Evolutionary conservation across 1,284 basidiomycete genomes (phyloP).

Genomic region (Ganoderma leucocontextum): DNA sequence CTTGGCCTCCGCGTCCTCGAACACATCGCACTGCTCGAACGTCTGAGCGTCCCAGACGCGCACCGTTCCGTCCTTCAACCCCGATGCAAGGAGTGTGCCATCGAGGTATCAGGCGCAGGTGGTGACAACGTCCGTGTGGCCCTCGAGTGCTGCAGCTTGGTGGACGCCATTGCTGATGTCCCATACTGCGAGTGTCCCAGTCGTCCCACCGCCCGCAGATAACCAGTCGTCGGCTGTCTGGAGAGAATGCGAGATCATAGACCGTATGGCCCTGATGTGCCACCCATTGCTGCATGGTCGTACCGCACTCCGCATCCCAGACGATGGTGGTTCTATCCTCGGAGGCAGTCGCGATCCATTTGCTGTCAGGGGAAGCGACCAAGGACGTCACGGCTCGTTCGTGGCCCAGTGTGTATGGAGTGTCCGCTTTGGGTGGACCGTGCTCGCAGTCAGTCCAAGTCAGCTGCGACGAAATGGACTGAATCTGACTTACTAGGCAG

Average conservation of each 20-base stretch:
- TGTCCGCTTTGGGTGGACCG: neutral
- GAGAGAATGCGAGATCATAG: neutral
- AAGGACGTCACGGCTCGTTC: neutral
- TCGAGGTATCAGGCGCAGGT: conserved; percentile 2
- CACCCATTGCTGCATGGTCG: neutral
- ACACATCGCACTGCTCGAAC: neutral
- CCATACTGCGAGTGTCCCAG: neutral
- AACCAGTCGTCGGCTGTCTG: neutral
- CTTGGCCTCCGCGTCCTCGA: neutral
- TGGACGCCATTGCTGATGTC: neutral
- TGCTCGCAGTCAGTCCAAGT: neutral
- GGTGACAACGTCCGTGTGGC: neutral
- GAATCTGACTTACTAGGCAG: neutral
- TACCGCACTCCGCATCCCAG: neutral
- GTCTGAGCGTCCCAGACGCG: conserved; percentile 4
- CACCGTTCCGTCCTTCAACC: neutral
- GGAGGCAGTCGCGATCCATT: neutral
- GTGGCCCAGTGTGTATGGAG: neutral
- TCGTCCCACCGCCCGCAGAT: neutral
- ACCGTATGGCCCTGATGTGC: neutral
- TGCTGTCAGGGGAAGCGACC: neutral
- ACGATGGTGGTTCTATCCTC: neutral
- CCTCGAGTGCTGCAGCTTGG: neutral
- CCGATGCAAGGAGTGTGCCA: neutral
- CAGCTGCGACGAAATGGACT: neutral